Evolutionary conservation across 495 filamentous ascomycete species (phyloP).

Genomic region (Penicillium paxilli): DNA sequence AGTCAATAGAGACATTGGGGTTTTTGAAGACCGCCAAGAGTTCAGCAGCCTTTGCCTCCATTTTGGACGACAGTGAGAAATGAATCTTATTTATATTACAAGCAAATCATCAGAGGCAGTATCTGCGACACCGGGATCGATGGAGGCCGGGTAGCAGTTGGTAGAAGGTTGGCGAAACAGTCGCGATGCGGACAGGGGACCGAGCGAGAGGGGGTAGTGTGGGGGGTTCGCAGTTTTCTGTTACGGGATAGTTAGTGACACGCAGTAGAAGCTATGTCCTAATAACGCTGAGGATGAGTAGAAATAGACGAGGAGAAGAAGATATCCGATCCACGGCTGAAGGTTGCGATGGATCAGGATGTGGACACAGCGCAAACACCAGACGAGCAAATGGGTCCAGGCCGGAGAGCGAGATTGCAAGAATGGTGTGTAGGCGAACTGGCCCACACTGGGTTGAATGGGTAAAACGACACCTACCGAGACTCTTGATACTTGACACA

Average conservation of each 20-base stretch:
- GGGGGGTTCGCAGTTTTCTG: not conserved
- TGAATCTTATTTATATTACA: slow-evolving; percentile 8
- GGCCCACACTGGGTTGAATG: not conserved
- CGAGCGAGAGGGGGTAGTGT: not conserved
- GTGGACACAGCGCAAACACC: not conserved
- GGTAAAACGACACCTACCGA: slow-evolving; percentile 11
- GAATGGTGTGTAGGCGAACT: too few species aligned
- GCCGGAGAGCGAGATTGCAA: not conserved
- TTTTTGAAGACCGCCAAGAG: slow-evolving; percentile 67
- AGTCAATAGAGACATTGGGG: slow-evolving; percentile 63
- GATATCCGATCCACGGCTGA: not conserved
- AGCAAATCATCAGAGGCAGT: slow-evolving; percentile 15
- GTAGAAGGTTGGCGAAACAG: not conserved
- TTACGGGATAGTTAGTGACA: not conserved
- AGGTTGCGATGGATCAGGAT: not conserved
- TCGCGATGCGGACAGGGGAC: not conserved
- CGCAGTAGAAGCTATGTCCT: not conserved
- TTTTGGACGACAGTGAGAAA: slow-evolving; percentile 19
- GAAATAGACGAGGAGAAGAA: not conserved
- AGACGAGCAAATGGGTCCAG: not conserved
- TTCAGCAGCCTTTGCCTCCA: slow-evolving; percentile 52
- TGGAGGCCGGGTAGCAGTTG: not conserved
- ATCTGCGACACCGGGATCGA: slow-evolving; percentile 8
- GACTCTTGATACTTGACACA: not conserved
- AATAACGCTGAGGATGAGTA: not conserved